Evolutionary conservation across 345 rosid genomes (phyloP), one percentile per base, ranked within the genome.

Genomic region (Eucalyptus microcorys): DNA sequence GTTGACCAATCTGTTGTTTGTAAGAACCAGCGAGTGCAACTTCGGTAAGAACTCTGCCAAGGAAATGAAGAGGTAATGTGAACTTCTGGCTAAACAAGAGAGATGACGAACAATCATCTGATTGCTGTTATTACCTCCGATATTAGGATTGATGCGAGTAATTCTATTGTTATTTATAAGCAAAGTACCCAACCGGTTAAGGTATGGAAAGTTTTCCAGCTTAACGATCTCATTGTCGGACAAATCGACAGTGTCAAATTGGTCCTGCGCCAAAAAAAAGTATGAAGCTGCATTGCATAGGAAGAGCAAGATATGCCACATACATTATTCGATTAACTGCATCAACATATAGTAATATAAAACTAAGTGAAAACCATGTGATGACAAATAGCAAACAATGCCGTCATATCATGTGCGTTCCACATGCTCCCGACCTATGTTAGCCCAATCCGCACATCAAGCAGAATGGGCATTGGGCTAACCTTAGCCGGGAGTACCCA

Each of bases 191-290:
- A 97, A 90, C 21, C 99, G 98, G 80, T 94, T 94, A 85, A 98
- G 99, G 91, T 92, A 90, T 5, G 98, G 99, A 87, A 98, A 93
- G 93, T 97, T 96, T 87, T 98, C 99, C 42, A 98, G 97, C 95
- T 98, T 98, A 80, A 98, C 99, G 87, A 98, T 98, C 96, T 98
- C 99, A 91, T 98, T 98, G 89, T 98, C 99, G 14, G 99, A 95
- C 91, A 98, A 93, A 94, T 98, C 99, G 22, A 98, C 86, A 30
- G 99, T 98, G 94, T 98, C 99, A 37, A 98, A 98, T 94, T 98
- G 99, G 90, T 98, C 99, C 99, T 98, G 95, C 26, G 89, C 89
- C 86, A 88, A 91, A 53, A 40, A 86, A 89, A 87, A 57, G 27
- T 32, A 34, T 81, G 64, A 59, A 64, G 68, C 21, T 26, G 80